Base-by-base conservation (phyloP, 2,329 filamentous ascomycete species). In the Torrubiellomyces zombiae region DNA sequence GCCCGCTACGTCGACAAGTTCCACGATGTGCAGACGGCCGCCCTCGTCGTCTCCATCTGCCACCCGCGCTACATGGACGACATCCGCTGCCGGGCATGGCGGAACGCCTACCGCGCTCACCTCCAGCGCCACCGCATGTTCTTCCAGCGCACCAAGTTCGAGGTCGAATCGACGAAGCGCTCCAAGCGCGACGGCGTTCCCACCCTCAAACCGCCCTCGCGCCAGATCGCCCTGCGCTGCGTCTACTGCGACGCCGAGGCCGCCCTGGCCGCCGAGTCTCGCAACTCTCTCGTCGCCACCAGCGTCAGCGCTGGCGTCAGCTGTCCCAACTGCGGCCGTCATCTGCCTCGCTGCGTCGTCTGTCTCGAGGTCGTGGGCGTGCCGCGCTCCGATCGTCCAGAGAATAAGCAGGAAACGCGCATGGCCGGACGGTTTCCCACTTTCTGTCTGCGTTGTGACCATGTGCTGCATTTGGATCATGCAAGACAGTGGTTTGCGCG, bases 21-120 rank as follows among this genome's bases (percentile, higher is more conserved):
- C 44, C 63, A 72, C 41, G 80, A 86, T 45, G 62, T 80, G 14
- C 81, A 91, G 50, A 83, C 79, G 2, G 76, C 79, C 2, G 75
- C 78, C 0, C 58, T 89, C 2, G 66, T 81, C 31, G 66, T 79
- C 29, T 75, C 75, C 9, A 73, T 78, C 44, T 77, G 75, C 36
- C 68, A 72, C 28, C 80, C 80, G 0, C 63, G 71, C 7, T 86
- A 81, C 47, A 72, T 86, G 35, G 67, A 77, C 46, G 81, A 89
- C 45, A 57, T 75, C 21, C 73, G 81, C 34, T 81, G 75, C 51
- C 60, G 63, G 7, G 69, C 75, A 28, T 86, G 80, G 76, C 74
- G 76, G 27, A 67, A 60, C 35, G 62, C 63, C 18, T 83, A 86
- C 44, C 67, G 74, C 28, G 70, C 73, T 24, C 72, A 80, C 38